Percentiles rank a stretch among this genome's conserved stretches.
phyloP scores from a whole-genome alignment of 2,329 filamentous ascomycete genomes.

The Tolypocladium guangdongense region DNA sequence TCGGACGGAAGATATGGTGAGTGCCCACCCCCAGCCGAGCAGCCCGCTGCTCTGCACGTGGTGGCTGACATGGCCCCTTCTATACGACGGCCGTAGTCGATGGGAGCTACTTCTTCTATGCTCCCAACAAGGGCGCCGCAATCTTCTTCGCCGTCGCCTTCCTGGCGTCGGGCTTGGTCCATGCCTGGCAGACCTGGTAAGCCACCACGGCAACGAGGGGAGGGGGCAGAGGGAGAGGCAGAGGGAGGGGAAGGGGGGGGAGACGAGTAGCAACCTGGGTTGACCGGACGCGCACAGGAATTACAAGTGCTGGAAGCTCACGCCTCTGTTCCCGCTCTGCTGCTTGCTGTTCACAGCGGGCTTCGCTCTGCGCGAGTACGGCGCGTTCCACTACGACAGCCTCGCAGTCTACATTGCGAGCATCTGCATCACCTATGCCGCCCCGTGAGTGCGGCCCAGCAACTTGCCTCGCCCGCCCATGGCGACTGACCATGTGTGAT shows the following conservation, averaged over 20 bases:
- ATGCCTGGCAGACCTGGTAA: neutral
- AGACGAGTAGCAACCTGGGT: neutral
- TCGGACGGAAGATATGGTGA: neutral
- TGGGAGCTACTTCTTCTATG: constrained; percentile 34
- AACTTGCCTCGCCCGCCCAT: neutral
- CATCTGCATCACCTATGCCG: constrained; percentile 22
- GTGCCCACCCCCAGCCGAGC: neutral
- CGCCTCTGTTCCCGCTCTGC: constrained; percentile 14
- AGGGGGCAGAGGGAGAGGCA: neutral
- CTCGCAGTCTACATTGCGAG: constrained; percentile 21
- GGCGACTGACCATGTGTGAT: neutral
- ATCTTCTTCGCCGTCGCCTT: constrained; percentile 35
- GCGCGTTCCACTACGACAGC: constrained; percentile 19
- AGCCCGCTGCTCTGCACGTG: neutral
- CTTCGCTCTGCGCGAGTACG: constrained; percentile 33
- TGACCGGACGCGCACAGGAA: neutral
- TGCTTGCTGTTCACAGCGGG: constrained; percentile 43
- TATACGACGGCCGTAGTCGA: constrained; percentile 16
- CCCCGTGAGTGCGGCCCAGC: constrained; percentile 15
- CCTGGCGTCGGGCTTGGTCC: constrained; percentile 23
- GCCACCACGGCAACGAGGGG: neutral
- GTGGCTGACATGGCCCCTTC: neutral
- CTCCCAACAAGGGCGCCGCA: constrained; percentile 34
- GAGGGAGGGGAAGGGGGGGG: neutral
- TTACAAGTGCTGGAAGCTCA: neutral